A percentile compares a stretch with the other conserved stretches of the same genome.
phyloP scores from a whole-genome alignment of 73 alveolate genomes.

The Blepharisma japonicum region DNA sequence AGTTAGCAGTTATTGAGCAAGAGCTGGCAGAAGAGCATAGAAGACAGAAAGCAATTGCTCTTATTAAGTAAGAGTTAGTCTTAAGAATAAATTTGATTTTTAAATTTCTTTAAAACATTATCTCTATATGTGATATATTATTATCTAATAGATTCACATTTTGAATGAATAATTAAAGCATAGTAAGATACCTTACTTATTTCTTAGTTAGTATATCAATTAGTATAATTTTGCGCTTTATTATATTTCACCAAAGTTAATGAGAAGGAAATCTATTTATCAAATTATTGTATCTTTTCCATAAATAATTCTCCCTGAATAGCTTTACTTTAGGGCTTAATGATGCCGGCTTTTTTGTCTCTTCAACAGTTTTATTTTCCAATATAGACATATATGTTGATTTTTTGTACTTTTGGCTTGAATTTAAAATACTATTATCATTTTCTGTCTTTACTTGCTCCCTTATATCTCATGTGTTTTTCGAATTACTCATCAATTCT shows the following conservation, averaged over 20 bases:
- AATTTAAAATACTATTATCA: neutral
- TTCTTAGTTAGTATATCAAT: too few relatives aligned
- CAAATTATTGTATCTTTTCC: neutral
- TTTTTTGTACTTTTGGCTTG: slow-evolving; percentile 16
- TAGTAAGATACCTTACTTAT: too few relatives aligned
- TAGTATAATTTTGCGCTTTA: too few relatives aligned
- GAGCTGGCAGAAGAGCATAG: slow-evolving; percentile 14
- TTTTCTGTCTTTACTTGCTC: neutral
- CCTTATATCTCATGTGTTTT: slow-evolving; percentile 1
- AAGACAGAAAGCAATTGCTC: slow-evolving; percentile 3
- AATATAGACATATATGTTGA: neutral
- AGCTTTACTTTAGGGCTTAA: slow-evolving; percentile 1
- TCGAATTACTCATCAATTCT: neutral
- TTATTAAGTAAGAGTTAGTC: neutral
- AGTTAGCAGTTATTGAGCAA: neutral
- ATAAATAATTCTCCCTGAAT: slow-evolving; percentile 17
- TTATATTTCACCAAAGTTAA: neutral
- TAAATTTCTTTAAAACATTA: too few relatives aligned
- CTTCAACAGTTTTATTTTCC: neutral
- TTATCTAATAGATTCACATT: too few relatives aligned
- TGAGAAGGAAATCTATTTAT: neutral
- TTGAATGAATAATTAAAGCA: too few relatives aligned
- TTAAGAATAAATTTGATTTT: too few relatives aligned
- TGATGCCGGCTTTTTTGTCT: neutral
- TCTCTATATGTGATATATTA: too few relatives aligned